Percentiles rank a stretch among this genome's conserved stretches.
phyloP scores from a whole-genome alignment of 441 rosid genomes.

The Pelargonium australe region DNA sequence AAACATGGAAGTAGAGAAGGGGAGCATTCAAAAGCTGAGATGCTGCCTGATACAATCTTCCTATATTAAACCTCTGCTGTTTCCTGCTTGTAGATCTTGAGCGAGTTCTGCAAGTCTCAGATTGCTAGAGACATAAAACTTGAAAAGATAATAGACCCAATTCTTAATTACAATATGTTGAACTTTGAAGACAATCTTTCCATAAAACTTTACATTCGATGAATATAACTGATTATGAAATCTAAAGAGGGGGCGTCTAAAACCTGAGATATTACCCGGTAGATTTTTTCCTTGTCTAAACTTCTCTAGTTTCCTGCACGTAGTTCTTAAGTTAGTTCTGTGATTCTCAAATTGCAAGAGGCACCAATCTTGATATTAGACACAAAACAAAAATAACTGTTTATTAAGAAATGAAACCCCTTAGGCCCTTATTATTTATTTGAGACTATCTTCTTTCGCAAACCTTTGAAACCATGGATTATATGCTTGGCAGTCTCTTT shows the following conservation, averaged over 20 bases:
- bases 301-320: conserved; percentile 79
- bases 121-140: conserved; percentile 47
- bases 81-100: conserved; percentile 76
- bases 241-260: conserved; percentile 80
- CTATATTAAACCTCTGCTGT: conserved; percentile 59
- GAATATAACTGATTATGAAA: conserved; percentile 34
- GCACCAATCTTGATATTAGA: conserved; percentile 27
- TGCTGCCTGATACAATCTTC: conserved; percentile 96
- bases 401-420: too few relatives aligned
- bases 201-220: too few relatives aligned
- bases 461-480: too few relatives aligned
- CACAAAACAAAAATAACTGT: neutral
- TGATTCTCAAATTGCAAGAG: conserved; percentile 63
- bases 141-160: neutral
- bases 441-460: too few relatives aligned
- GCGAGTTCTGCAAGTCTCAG: conserved; percentile 66
- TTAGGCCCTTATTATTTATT: too few relatives aligned
- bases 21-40: conserved; percentile 66
- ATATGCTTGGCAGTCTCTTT: too few relatives aligned
- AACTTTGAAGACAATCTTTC: too few relatives aligned
- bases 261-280: conserved; percentile 78
- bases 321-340: conserved; percentile 45
- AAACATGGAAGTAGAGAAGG: conserved; percentile 85
- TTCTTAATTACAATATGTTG: too few relatives aligned
- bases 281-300: conserved; percentile 73